These are phyloP conservation scores for Saccharomyces eubayanus DNA, from an alignment of 805 yeast species.

Conservation along the genomic window DNA sequence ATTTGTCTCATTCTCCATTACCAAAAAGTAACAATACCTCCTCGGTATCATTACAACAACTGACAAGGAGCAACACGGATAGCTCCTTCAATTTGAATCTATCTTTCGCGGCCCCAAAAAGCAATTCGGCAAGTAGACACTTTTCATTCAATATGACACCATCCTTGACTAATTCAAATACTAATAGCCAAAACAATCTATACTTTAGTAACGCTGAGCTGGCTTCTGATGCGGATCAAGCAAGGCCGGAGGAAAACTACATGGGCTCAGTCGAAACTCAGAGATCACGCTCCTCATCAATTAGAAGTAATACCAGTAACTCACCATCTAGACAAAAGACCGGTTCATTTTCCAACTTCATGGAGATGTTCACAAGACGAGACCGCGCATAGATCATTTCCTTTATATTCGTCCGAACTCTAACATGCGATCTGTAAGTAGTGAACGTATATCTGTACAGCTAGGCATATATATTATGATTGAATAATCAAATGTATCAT, in stretches of 20 bases:
- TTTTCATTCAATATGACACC: conserved; percentile 28
- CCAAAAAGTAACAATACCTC: conserved; percentile 24
- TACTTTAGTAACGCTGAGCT: neutral
- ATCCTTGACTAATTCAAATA: conserved; percentile 3
- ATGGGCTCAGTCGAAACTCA: neutral
- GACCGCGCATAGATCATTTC: neutral
- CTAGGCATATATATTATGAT: neutral
- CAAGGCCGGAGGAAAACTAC: neutral
- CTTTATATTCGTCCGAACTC: neutral
- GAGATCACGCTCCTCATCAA: neutral
- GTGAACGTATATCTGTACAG: neutral
- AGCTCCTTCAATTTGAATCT: conserved; percentile 5
- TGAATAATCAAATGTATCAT: neutral
- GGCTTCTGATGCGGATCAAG: neutral
- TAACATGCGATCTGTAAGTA: neutral
- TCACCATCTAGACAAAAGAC: conserved; percentile 5
- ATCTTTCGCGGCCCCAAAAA: conserved; percentile 7
- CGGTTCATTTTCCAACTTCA: conserved; percentile 6
- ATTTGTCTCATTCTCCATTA: conserved; percentile 11
- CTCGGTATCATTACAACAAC: conserved; percentile 14
- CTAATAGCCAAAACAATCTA: neutral
- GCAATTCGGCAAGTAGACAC: conserved; percentile 17
- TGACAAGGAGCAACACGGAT: conserved; percentile 11
- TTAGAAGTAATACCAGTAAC: neutral
- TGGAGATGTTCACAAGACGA: conserved; percentile 3